Percentiles rank a stretch among this genome's conserved stretches.
These are phyloP conservation scores for Grigorovia transvaalensis DNA, from an alignment of 805 yeast species.

Conservation along the genomic window DNA sequence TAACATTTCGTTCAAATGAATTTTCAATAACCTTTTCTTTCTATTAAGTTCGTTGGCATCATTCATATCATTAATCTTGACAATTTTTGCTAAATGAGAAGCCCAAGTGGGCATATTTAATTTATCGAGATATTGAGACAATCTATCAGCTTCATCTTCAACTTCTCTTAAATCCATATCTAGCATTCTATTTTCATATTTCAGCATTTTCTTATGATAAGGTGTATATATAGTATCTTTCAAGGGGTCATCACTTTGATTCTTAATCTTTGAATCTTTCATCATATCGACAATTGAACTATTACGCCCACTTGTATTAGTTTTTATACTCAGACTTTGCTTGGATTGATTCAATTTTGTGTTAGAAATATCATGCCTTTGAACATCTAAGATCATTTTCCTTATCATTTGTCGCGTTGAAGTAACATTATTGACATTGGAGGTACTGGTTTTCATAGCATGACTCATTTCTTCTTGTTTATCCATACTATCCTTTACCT, in stretches of 20 bases:
- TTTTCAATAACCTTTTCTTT: slow-evolving; percentile 44
- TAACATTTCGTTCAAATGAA: slow-evolving; percentile 33
- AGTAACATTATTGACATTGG: background rate
- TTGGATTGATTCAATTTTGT: background rate
- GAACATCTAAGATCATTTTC: slow-evolving; percentile 16
- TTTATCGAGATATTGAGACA: slow-evolving; percentile 33
- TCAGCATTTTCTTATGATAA: slow-evolving; percentile 51
- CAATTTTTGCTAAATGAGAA: slow-evolving; percentile 35
- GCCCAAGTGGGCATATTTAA: slow-evolving; percentile 41
- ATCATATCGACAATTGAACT: background rate
- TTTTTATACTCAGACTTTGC: too few species aligned
- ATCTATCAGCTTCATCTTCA: slow-evolving; percentile 45
- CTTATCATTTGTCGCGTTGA: slow-evolving; percentile 8
- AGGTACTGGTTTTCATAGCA: background rate
- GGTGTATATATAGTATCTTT: slow-evolving; percentile 33
- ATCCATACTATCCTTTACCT: background rate
- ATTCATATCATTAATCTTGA: slow-evolving; percentile 37
- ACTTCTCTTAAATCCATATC: slow-evolving; percentile 40
- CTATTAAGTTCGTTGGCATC: slow-evolving; percentile 41
- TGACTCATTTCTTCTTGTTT: background rate
- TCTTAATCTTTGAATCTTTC: background rate
- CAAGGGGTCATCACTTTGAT: slow-evolving; percentile 34
- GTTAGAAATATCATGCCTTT: slow-evolving; percentile 4
- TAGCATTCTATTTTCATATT: slow-evolving; percentile 53
- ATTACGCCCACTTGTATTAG: background rate